phyloP scores from a whole-genome alignment of 176 grass and related monocot genomes.

The Paspalum notatum region DNA sequence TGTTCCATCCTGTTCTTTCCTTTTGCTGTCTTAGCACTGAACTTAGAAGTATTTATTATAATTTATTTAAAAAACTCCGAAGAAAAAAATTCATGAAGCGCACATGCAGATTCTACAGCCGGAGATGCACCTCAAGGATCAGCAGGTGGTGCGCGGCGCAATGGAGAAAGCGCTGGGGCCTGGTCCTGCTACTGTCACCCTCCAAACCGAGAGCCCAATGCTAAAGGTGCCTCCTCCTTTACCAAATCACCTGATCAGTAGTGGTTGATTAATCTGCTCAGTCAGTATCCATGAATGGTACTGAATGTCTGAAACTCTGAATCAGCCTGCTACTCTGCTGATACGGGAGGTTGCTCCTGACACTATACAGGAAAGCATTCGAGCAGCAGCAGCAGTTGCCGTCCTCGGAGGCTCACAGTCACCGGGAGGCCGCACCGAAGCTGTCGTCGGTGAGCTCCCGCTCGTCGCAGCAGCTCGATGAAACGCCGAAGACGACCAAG shows the following conservation, averaged over 20 bases:
- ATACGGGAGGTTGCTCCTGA: constrained; percentile 86
- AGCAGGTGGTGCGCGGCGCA: constrained; percentile 65
- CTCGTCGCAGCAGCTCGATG: constrained; percentile 26
- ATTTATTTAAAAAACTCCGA: too few relatives aligned
- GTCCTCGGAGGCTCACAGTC: constrained; percentile 24
- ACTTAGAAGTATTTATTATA: too few relatives aligned
- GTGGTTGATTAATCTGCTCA: neutral
- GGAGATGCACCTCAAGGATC: constrained; percentile 77
- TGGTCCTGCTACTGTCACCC: constrained; percentile 47
- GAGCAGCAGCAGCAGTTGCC: constrained; percentile 47
- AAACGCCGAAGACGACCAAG: constrained; percentile 42
- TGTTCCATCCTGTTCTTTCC: neutral
- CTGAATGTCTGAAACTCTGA: too few relatives aligned
- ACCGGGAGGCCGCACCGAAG: constrained; percentile 15
- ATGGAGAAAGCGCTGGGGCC: constrained; percentile 85
- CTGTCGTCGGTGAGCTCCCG: constrained; percentile 38
- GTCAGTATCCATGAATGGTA: neutral
- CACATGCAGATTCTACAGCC: constrained; percentile 74
- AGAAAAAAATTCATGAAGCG: neutral
- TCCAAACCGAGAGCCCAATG: constrained; percentile 56
- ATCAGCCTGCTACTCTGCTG: constrained; percentile 80
- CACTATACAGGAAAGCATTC: constrained; percentile 85
- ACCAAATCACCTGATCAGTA: neutral
- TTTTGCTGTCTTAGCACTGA: neutral
- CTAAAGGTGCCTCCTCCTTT: constrained; percentile 64